Evolutionary conservation across 257 asterid genomes (phyloP).

Genomic region (Handroanthus guayacan): DNA sequence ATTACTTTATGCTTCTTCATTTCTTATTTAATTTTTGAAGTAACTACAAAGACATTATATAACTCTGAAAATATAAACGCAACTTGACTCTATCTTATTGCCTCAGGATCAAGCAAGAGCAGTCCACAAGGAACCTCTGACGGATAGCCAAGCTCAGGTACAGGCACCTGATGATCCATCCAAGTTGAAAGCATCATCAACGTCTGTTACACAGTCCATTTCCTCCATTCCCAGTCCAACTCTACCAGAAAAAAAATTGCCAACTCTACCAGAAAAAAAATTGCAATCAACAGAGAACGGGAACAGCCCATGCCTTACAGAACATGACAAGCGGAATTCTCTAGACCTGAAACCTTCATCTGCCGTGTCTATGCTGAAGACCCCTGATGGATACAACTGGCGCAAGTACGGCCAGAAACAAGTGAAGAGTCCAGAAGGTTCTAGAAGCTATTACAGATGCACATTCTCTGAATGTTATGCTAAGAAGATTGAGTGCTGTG

Average conservation of each 20-base stretch:
- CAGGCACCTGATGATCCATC: slow-evolving; percentile 38
- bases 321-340: slow-evolving; percentile 39
- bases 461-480: slow-evolving; percentile 65
- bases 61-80: not conserved
- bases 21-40: not conserved
- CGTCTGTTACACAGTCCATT: slow-evolving; percentile 45
- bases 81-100: slow-evolving; percentile 18
- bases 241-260: slow-evolving; percentile 38
- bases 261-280: slow-evolving; percentile 44
- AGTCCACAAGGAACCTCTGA: slow-evolving; percentile 32
- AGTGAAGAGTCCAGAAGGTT: slow-evolving; percentile 78
- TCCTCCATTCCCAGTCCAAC: slow-evolving; percentile 48
- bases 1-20: not conserved
- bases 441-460: slow-evolving; percentile 83
- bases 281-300: slow-evolving; percentile 39
- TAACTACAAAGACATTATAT: not conserved
- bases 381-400: slow-evolving; percentile 81
- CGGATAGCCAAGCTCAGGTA: slow-evolving; percentile 28
- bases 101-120: slow-evolving; percentile 49
- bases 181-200: slow-evolving; percentile 46
- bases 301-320: slow-evolving; percentile 29
- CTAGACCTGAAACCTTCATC: slow-evolving; percentile 40
- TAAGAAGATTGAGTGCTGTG: slow-evolving; percentile 74
- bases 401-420: slow-evolving; percentile 86
- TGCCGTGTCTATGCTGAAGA: slow-evolving; percentile 40